Evolutionary conservation across 768 basidiomycete species (phyloP), one percentile per base, ranked within the genome.

Genomic region (Kondoa malvinella): DNA sequence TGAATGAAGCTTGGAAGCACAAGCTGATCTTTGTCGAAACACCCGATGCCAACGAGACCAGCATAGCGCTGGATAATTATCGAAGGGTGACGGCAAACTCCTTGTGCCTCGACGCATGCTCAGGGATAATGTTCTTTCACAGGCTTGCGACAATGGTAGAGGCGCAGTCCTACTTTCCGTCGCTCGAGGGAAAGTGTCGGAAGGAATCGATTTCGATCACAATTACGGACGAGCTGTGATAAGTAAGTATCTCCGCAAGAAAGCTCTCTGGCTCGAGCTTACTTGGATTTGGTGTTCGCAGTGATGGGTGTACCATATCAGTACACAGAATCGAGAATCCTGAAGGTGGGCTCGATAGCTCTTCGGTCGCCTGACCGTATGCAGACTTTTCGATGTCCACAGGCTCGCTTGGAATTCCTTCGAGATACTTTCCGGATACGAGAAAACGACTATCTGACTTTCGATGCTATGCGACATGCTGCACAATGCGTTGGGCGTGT

Each of bases 131-230:
- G 56, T 60, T 59, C 33, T n/a, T 32, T 32, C 16, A 29, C 65
- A 94, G 92, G 95, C 95, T 31, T 99, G 95, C 76, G 91, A 97
- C 77, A 99, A 99, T 75, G 95, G 95, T 56, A 85, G 95, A 63
- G 95, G 95, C 1, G 95, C 95, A 25, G 92, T 97, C 31, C 81
- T 99, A 32, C 81, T 99, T 56, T 96, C 95, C 27, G 95, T 99
- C 34, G 95, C 95, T 31, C 86, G 95, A 80, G 95, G 95, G 1
- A 99, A 99, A 77, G 95, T 99, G 0, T 97, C 95, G 0, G 95
- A 99, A 78, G 95, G 95, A n/a, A 99, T 99, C 74, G 95, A 99
- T 84, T 99, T 99, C 75, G 95, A 99, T 76, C 95, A 99, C 78
- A 96, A 99, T 76, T 99, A 97, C 76, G 95, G 95, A 1, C 84